Percentiles rank a stretch among this genome's conserved stretches.
These are phyloP conservation scores for Colletotrichum sp. DNA, from an alignment of 2,329 filamentous ascomycete species.

Conservation along the genomic window DNA sequence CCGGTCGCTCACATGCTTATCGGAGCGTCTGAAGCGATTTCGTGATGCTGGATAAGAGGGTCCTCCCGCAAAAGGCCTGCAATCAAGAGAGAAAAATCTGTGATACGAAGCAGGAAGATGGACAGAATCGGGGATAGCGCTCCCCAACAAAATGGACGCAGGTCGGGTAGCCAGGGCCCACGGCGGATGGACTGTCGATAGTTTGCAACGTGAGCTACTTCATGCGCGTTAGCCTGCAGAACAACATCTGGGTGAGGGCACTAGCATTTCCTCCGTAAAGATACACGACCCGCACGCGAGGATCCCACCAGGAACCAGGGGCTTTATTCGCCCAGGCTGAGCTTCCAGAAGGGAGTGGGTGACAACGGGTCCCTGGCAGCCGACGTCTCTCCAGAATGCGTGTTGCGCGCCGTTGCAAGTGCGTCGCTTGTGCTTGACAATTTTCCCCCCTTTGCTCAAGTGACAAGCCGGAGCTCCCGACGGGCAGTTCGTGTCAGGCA, in stretches of 20 bases:
- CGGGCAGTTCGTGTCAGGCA: not conserved
- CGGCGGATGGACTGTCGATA: not conserved
- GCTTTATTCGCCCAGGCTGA: not conserved
- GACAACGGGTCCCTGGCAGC: not conserved
- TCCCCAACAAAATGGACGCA: constrained; percentile 20
- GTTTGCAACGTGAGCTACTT: constrained; percentile 2
- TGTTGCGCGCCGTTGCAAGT: not conserved
- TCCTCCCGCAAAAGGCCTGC: not conserved
- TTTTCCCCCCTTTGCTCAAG: not conserved
- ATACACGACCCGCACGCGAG: not conserved
- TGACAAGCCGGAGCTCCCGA: not conserved
- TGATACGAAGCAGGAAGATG: not conserved
- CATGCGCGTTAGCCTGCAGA: not conserved
- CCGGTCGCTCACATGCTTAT: not conserved
- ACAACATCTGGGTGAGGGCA: not conserved
- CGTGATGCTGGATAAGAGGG: constrained; percentile 3
- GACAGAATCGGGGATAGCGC: constrained; percentile 6
- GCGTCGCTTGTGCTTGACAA: not conserved
- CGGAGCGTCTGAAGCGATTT: not conserved
- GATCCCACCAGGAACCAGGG: constrained; percentile 7
- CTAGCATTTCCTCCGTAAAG: not conserved
- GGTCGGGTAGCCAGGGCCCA: constrained; percentile 8
- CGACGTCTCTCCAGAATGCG: not conserved
- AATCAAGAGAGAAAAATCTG: not conserved
- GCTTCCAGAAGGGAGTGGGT: constrained; percentile 13